Conservation (phyloP, 2,329 filamentous ascomycete species). For the Falciphora oryzae region DNA sequence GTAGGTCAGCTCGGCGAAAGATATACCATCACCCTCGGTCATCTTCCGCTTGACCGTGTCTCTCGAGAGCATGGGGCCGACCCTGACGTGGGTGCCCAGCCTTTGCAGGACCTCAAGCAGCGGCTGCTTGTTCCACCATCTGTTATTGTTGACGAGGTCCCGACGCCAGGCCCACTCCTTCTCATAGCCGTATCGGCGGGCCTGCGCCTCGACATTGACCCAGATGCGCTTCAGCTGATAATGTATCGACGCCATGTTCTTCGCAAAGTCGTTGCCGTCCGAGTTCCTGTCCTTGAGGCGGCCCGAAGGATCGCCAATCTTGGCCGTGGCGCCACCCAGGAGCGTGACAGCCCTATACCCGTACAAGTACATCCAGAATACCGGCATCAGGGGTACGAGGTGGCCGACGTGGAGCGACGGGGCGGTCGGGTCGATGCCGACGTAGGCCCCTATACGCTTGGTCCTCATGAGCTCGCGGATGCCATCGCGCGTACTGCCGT, state of each 20-base stretch:
- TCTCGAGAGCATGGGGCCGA: slow-evolving; percentile 82
- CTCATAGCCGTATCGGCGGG: slow-evolving; percentile 57
- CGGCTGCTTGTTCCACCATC: slow-evolving; percentile 70
- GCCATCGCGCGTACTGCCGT: slow-evolving; percentile 36
- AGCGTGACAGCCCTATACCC: slow-evolving; percentile 64
- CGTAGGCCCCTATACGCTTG: slow-evolving; percentile 68
- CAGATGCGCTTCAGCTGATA: slow-evolving; percentile 69
- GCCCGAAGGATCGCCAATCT: slow-evolving; percentile 73
- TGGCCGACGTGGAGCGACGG: slow-evolving; percentile 76
- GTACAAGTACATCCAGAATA: slow-evolving; percentile 79
- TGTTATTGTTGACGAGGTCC: slow-evolving; percentile 71
- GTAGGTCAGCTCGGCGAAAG: slow-evolving; percentile 87
- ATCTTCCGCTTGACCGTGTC: slow-evolving; percentile 79
- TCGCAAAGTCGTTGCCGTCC: slow-evolving; percentile 46
- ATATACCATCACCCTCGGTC: slow-evolving; percentile 85
- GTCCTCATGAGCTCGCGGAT: slow-evolving; percentile 59
- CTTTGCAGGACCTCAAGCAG: slow-evolving; percentile 70
- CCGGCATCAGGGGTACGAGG: slow-evolving; percentile 72
- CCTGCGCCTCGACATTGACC: slow-evolving; percentile 63
- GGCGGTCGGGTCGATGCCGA: slow-evolving; percentile 78
- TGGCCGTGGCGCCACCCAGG: slow-evolving; percentile 68
- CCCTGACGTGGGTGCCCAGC: slow-evolving; percentile 65
- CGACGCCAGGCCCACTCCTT: slow-evolving; percentile 60
- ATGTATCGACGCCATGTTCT: slow-evolving; percentile 63
- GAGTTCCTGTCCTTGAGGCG: slow-evolving; percentile 59